A percentile compares a stretch with the other conserved stretches of the same genome.
These are phyloP conservation scores for Gaultheria prostrata DNA, from an alignment of 148 eudicot genomes.

Conservation along the genomic window DNA sequence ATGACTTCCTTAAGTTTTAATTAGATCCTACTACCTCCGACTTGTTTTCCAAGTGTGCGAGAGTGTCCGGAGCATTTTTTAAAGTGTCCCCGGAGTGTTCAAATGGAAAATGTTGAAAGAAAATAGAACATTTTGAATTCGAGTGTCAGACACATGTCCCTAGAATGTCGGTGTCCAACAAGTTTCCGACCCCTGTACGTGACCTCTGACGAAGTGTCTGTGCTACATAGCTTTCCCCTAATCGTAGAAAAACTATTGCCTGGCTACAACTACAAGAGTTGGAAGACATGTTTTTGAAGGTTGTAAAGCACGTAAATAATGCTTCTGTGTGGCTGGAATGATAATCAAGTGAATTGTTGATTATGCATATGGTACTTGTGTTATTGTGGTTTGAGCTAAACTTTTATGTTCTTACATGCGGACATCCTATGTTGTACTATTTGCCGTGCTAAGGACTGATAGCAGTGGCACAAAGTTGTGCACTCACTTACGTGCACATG, in stretches of 20 bases:
- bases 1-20: too few relatives aligned
- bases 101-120: too few relatives aligned
- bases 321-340: not conserved
- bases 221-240: too few relatives aligned
- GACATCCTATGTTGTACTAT: not conserved
- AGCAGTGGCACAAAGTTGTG: not conserved
- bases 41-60: too few relatives aligned
- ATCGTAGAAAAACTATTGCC: not conserved
- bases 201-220: too few relatives aligned
- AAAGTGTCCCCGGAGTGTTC: too few relatives aligned
- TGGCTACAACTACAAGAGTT: not conserved
- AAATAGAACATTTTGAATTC: too few relatives aligned
- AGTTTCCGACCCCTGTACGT: too few relatives aligned
- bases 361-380: not conserved
- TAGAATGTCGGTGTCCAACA: too few relatives aligned
- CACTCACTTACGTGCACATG: not conserved
- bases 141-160: too few relatives aligned
- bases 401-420: not conserved
- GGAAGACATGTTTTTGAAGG: not conserved
- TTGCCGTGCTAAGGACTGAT: not conserved
- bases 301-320: not conserved
- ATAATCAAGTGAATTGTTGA: not conserved
- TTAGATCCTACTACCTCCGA: too few relatives aligned
- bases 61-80: too few relatives aligned
- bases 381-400: not conserved